Conservation (phyloP, 2,329 filamentous ascomycete genomes). For the Colletotrichum liaoningense region DNA sequence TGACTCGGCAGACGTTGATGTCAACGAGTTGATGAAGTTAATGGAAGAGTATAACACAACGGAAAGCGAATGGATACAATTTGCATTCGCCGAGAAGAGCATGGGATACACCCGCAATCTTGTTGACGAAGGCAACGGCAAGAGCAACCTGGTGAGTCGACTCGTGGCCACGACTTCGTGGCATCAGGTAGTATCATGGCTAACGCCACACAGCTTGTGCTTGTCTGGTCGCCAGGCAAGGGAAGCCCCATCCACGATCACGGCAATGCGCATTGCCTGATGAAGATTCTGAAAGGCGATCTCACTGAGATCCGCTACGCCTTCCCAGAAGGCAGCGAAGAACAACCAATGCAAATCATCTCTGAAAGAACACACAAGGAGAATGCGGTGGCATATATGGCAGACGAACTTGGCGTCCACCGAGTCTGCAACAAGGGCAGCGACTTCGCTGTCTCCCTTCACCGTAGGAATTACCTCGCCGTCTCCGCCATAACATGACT, state of each 20-base stretch:
- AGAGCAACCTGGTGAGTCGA: slow-evolving; percentile 75
- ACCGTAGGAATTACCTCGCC: slow-evolving; percentile 49
- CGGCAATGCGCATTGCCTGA: slow-evolving; percentile 89
- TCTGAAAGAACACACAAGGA: slow-evolving; percentile 75
- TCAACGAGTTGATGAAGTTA: slow-evolving; percentile 74
- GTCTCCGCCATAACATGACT: slow-evolving; percentile 12
- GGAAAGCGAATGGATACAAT: slow-evolving; percentile 77
- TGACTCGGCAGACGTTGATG: slow-evolving; percentile 84
- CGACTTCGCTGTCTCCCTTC: slow-evolving; percentile 85
- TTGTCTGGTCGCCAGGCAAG: slow-evolving; percentile 90
- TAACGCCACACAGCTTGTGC: slow-evolving; percentile 71
- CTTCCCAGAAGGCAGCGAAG: slow-evolving; percentile 65
- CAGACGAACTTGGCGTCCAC: slow-evolving; percentile 88
- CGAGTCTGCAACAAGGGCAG: slow-evolving; percentile 81
- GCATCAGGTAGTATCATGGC: slow-evolving; percentile 39
- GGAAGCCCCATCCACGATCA: slow-evolving; percentile 89
- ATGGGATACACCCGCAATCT: slow-evolving; percentile 87
- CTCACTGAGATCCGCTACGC: slow-evolving; percentile 85
- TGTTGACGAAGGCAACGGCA: slow-evolving; percentile 88
- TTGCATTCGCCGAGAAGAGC: slow-evolving; percentile 77
- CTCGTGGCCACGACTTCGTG: slow-evolving; percentile 39
- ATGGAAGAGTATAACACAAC: slow-evolving; percentile 82
- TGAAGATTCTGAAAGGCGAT: slow-evolving; percentile 85
- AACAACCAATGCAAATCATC: slow-evolving; percentile 57
- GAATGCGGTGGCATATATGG: slow-evolving; percentile 90